Percentiles rank a stretch among this genome's conserved stretches.
These are phyloP conservation scores for Tympanopsis confertula DNA, from an alignment of 2,329 filamentous ascomycete genomes.

Conservation along the genomic window DNA sequence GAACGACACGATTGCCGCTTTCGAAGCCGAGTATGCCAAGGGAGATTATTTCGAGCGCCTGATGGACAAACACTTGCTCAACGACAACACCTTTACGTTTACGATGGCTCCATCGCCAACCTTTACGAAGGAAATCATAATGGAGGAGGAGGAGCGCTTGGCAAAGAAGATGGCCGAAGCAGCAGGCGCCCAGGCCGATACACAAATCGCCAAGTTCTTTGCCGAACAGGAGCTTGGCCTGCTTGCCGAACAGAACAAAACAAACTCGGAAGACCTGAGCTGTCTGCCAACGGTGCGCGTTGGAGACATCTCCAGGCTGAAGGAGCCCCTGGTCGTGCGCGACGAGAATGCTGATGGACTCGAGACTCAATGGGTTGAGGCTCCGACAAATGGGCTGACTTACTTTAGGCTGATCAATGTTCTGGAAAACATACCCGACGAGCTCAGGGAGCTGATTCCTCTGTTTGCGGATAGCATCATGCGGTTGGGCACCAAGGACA, in stretches of 20 bases:
- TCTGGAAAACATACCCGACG: constrained; percentile 68
- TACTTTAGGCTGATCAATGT: constrained; percentile 87
- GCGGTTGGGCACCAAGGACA: constrained; percentile 78
- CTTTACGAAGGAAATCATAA: constrained; percentile 62
- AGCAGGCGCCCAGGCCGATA: constrained; percentile 54
- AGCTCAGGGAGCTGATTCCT: constrained; percentile 73
- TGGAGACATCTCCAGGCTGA: constrained; percentile 72
- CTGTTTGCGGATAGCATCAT: constrained; percentile 87
- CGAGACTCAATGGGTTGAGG: constrained; percentile 79
- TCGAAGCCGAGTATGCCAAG: constrained; percentile 65
- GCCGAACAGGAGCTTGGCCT: constrained; percentile 70
- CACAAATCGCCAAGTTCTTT: constrained; percentile 60
- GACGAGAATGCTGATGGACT: constrained; percentile 57
- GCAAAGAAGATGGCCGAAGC: constrained; percentile 62
- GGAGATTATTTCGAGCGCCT: constrained; percentile 74
- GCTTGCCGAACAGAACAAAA: constrained; percentile 71
- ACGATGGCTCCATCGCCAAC: constrained; percentile 80
- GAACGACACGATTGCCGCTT: constrained; percentile 77
- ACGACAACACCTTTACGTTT: constrained; percentile 77
- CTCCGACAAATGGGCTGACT: constrained; percentile 86
- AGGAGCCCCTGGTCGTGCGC: constrained; percentile 45
- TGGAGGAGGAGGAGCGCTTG: constrained; percentile 69
- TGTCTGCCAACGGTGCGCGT: constrained; percentile 82
- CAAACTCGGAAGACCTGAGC: constrained; percentile 72
- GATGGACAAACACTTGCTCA: constrained; percentile 80